phyloP scores from a whole-genome alignment of 805 yeast species.

The Wickerhamiella azyma region DNA sequence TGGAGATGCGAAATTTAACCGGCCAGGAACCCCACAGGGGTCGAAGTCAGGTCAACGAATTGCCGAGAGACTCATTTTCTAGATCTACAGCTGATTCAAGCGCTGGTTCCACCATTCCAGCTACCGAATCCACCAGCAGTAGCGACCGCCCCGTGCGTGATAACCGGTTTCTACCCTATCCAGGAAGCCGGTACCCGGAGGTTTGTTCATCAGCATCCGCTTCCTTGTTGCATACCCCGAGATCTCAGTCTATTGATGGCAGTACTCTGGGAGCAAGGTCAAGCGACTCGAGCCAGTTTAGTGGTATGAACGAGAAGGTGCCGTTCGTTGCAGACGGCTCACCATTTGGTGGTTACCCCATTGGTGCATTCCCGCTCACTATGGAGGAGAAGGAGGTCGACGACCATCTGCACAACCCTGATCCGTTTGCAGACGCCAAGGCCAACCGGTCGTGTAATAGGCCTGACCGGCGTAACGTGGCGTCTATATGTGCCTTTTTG shows the following conservation, averaged over 20 bases:
- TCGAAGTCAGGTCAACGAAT: too few relatives aligned
- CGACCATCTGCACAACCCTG: slow-evolving; percentile 92
- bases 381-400: slow-evolving; percentile 92
- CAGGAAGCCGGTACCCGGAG: too few relatives aligned
- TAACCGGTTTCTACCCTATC: too few relatives aligned
- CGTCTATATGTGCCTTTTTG: slow-evolving; percentile 30
- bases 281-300: slow-evolving; percentile 19
- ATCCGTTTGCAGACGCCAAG: slow-evolving; percentile 82
- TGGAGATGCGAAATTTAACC: too few relatives aligned
- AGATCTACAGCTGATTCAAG: too few relatives aligned
- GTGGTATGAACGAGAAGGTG: background rate
- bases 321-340: slow-evolving; percentile 27
- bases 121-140: too few relatives aligned
- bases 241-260: background rate
- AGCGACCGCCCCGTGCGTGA: too few relatives aligned
- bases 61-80: too few relatives aligned
- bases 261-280: background rate
- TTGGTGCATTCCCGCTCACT: slow-evolving; percentile 75
- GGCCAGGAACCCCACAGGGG: too few relatives aligned
- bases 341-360: slow-evolving; percentile 97
- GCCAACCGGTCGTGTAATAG: slow-evolving; percentile 37
- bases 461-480: slow-evolving; percentile 27
- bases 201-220: too few relatives aligned
- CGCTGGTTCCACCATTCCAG: too few relatives aligned
- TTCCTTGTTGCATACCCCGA: too few relatives aligned